phyloP scores from a whole-genome alignment of 1,284 basidiomycete species.

The Psilocybe mexicana region DNA sequence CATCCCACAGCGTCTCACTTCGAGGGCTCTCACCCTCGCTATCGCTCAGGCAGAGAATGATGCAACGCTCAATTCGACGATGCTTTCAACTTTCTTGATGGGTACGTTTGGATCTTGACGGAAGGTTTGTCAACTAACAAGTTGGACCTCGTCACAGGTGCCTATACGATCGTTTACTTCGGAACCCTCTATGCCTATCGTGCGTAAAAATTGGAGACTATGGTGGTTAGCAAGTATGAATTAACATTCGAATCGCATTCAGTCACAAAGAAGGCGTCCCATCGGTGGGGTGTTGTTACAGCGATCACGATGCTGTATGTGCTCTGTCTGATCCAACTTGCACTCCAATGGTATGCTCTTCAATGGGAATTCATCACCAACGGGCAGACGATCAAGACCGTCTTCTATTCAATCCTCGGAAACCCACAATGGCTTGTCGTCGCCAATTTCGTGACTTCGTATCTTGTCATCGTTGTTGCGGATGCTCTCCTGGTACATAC shows the following conservation, averaged over 20 bases:
- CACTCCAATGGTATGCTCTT: conserved; percentile 1
- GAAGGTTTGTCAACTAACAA: too few species aligned
- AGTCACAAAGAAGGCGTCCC: conserved; percentile 4
- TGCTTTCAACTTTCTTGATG: conserved; percentile 7
- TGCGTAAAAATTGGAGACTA: background rate
- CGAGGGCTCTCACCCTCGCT: background rate
- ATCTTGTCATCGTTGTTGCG: background rate
- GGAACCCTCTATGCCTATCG: conserved; percentile 9
- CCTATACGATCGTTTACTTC: conserved; percentile 1
- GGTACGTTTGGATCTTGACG: background rate
- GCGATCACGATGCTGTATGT: conserved; percentile 6
- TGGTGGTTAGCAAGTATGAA: background rate
- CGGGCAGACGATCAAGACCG: background rate
- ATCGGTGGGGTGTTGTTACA: background rate
- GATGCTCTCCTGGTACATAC: conserved; percentile 8
- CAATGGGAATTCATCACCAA: conserved; percentile 7
- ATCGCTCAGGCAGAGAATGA: conserved; percentile 5
- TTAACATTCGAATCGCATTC: background rate
- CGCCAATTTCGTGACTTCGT: background rate
- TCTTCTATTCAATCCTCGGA: background rate
- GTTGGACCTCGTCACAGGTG: background rate
- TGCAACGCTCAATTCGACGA: conserved; percentile 2
- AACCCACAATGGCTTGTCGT: background rate
- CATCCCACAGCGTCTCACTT: background rate
- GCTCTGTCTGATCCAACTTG: background rate